These are phyloP conservation scores for Phialophora verrucosa DNA, from an alignment of 2,329 filamentous ascomycete genomes.

Conservation along the genomic window DNA sequence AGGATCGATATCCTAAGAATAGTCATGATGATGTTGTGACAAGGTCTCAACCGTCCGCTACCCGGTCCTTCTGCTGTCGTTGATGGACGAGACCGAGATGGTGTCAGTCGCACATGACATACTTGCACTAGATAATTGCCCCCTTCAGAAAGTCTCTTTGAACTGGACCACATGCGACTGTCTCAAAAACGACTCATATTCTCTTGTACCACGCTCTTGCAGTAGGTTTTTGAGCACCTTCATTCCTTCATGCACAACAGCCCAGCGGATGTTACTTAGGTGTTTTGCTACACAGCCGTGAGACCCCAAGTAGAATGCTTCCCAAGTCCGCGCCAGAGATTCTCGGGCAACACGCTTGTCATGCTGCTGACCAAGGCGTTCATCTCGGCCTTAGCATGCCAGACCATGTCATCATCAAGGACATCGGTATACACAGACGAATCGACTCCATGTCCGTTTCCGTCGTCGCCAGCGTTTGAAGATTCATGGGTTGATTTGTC, in stretches of 20 bases:
- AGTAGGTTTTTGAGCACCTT: not conserved
- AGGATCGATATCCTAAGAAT: no score
- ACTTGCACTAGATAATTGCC: no score
- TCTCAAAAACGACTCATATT: no score
- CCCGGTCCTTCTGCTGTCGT: no score
- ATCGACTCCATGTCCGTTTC: no score
- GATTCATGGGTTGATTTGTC: constrained; percentile 43
- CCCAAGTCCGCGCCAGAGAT: not conserved
- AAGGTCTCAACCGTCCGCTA: no score
- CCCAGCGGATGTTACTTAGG: constrained; percentile 1
- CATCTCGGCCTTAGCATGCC: constrained; percentile 46
- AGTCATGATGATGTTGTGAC: no score
- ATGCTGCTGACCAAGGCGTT: constrained; percentile 45
- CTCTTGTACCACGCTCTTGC: not conserved
- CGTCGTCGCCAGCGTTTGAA: not conserved
- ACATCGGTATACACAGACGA: no score
- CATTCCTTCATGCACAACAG: constrained; percentile 1
- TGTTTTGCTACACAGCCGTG: not conserved
- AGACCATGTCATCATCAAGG: constrained; percentile 3
- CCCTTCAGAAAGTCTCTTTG: no score
- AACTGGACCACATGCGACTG: no score
- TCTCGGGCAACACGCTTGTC: constrained; percentile 38
- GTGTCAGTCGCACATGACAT: no score
- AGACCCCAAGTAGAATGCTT: not conserved
- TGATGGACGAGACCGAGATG: no score